Evolutionary conservation across 768 basidiomycete genomes (phyloP).

Genomic region (Mycena leptocephala): DNA sequence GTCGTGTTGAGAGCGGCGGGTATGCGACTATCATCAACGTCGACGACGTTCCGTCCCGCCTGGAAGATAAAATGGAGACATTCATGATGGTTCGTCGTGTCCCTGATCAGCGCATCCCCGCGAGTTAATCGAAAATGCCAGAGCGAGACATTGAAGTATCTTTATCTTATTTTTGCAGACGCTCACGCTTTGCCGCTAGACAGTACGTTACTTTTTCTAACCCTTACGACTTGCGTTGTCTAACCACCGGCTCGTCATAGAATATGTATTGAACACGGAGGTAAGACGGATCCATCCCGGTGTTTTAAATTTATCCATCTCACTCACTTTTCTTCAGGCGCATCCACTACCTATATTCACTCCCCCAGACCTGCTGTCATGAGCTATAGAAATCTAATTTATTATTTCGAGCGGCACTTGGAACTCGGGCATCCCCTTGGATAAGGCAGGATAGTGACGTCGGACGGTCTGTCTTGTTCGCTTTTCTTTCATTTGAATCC

Average conservation of each 20-base stretch:
- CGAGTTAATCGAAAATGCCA: constrained; percentile 44
- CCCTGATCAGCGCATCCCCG: neutral
- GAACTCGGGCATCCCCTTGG: neutral
- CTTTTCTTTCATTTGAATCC: neutral
- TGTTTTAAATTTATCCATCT: neutral
- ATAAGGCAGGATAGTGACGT: too few species aligned
- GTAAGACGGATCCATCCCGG: neutral
- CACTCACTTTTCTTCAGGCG: constrained; percentile 27
- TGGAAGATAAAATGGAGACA: constrained; percentile 96
- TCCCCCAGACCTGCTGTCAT: constrained; percentile 19
- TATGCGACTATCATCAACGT: constrained; percentile 91
- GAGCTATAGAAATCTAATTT: constrained; percentile 15
- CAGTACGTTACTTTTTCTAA: constrained; percentile 62
- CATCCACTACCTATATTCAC: constrained; percentile 39
- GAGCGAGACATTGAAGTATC: constrained; percentile 94
- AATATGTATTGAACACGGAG: constrained; percentile 40
- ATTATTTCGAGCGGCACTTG: neutral
- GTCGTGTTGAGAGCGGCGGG: constrained; percentile 83
- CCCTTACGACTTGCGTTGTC: neutral
- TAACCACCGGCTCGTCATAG: neutral
- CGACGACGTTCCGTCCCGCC: constrained; percentile 76
- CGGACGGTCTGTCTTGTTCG: neutral
- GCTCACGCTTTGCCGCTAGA: constrained; percentile 79
- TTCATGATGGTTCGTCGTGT: constrained; percentile 82
- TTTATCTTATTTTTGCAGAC: constrained; percentile 91